A percentile compares a stretch with the other conserved stretches of the same genome.
These are phyloP conservation scores for Crinitomyces ghanaensis DNA, from an alignment of 805 yeast species.

Conservation along the genomic window DNA sequence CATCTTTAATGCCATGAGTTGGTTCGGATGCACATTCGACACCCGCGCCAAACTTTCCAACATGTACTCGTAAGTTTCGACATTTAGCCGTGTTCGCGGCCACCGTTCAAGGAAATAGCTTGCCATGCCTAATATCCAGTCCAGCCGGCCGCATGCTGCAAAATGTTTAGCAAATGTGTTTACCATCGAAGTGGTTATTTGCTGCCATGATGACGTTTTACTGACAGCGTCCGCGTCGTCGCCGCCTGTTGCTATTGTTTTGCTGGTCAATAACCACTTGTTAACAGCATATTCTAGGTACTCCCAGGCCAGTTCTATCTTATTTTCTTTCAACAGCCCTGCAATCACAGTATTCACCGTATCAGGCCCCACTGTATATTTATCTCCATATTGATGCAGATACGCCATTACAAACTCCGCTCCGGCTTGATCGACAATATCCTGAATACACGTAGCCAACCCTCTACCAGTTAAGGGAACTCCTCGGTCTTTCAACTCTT, in stretches of 20 bases:
- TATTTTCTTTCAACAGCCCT: slow-evolving; percentile 5
- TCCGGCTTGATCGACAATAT: slow-evolving; percentile 10
- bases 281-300: slow-evolving; percentile 9
- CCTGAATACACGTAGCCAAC: slow-evolving; percentile 9
- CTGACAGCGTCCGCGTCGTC: too few relatives aligned
- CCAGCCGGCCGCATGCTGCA: slow-evolving; percentile 9
- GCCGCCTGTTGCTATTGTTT: too few relatives aligned
- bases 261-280: slow-evolving; percentile 3
- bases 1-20: too few relatives aligned
- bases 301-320: slow-evolving; percentile 14
- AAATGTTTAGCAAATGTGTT: slow-evolving; percentile 10
- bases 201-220: too few relatives aligned
- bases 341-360: slow-evolving; percentile 8
- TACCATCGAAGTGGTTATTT: slow-evolving; percentile 10
- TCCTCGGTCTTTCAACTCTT: slow-evolving; percentile 9
- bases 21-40: too few relatives aligned
- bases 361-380: slow-evolving; percentile 7
- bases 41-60: too few relatives aligned
- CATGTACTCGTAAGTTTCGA: slow-evolving; percentile 8
- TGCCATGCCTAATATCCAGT: slow-evolving; percentile 16
- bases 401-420: slow-evolving; percentile 10
- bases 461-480: slow-evolving; percentile 12
- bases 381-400: slow-evolving; percentile 6
- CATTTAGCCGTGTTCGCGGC: too few relatives aligned
- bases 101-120: too few relatives aligned